A percentile compares a stretch with the other conserved stretches of the same genome.
phyloP scores from a whole-genome alignment of 257 asterid genomes.

The Solanum lycopersicoides region DNA sequence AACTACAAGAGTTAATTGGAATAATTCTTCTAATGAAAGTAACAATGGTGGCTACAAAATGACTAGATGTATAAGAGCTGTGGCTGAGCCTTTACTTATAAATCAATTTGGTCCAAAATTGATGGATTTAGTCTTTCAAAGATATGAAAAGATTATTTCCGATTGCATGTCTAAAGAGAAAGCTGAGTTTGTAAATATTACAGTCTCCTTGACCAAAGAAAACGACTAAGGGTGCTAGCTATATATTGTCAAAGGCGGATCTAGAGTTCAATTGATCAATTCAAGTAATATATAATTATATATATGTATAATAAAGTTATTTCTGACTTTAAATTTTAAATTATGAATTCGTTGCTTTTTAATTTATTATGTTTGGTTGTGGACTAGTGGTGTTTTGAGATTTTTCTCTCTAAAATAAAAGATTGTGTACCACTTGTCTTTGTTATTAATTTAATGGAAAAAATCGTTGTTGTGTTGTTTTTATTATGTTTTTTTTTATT shows the following conservation, averaged over 20 bases:
- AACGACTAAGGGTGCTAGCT: not conserved
- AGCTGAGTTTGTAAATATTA: slow-evolving; percentile 4
- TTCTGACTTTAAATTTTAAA: too few relatives aligned
- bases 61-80: slow-evolving; percentile 51
- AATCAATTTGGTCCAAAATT: slow-evolving; percentile 35
- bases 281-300: too few relatives aligned
- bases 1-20: slow-evolving; percentile 36
- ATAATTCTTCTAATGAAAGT: slow-evolving; percentile 7
- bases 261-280: not conserved
- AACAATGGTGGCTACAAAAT: slow-evolving; percentile 25
- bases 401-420: too few relatives aligned
- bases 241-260: too few relatives aligned
- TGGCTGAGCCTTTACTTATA: slow-evolving; percentile 47
- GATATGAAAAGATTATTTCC: slow-evolving; percentile 10
- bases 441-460: not conserved
- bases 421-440: not conserved
- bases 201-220: not conserved
- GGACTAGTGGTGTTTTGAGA: not conserved
- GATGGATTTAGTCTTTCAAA: slow-evolving; percentile 31
- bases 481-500: too few relatives aligned
- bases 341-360: too few relatives aligned
- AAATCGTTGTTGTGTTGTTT: not conserved
- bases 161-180: slow-evolving; percentile 11
- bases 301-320: too few relatives aligned
- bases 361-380: not conserved